Evolutionary conservation across 2,329 filamentous ascomycete genomes (phyloP).

Genomic region (Colletotrichum navitas): DNA sequence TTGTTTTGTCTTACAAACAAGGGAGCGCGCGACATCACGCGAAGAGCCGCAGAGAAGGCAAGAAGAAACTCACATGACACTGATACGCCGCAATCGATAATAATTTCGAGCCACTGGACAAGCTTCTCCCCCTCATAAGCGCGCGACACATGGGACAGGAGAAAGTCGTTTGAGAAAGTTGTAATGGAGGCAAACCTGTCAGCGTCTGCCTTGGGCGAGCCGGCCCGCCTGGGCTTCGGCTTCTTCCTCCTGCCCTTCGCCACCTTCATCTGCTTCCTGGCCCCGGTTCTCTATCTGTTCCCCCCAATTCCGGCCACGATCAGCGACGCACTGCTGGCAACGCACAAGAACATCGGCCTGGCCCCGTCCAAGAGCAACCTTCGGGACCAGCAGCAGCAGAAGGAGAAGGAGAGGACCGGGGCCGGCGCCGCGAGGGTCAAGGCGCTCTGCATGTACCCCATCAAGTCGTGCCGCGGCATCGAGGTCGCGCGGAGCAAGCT

Average conservation of each 20-base stretch:
- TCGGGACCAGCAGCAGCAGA: slow-evolving; percentile 42
- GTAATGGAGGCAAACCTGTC: slow-evolving; percentile 28
- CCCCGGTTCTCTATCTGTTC: slow-evolving; percentile 67
- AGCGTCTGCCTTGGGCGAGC: slow-evolving; percentile 16
- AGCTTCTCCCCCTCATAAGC: neutral
- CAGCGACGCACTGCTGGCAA: slow-evolving; percentile 67
- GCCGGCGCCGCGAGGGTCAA: slow-evolving; percentile 54
- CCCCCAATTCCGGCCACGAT: slow-evolving; percentile 66
- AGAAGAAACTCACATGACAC: neutral
- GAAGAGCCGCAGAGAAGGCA: neutral
- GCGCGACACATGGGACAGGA: neutral
- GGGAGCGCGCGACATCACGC: slow-evolving; percentile 18
- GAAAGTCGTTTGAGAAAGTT: neutral
- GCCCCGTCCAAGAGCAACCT: slow-evolving; percentile 55
- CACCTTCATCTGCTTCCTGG: slow-evolving; percentile 63
- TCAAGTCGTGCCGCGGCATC: slow-evolving; percentile 85
- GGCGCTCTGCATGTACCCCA: slow-evolving; percentile 82
- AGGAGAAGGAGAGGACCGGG: neutral
- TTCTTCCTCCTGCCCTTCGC: slow-evolving; percentile 56
- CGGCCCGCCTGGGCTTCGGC: slow-evolving; percentile 44
- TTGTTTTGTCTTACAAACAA: slow-evolving; percentile 13
- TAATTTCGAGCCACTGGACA: too few species aligned
- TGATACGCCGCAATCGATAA: slow-evolving; percentile 6
- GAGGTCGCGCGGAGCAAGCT: slow-evolving; percentile 76
- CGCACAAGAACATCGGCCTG: slow-evolving; percentile 64